These are phyloP conservation scores for Entamoeba moshkovskii DNA, from an alignment of 208 protist genomes.

Conservation along the genomic window DNA sequence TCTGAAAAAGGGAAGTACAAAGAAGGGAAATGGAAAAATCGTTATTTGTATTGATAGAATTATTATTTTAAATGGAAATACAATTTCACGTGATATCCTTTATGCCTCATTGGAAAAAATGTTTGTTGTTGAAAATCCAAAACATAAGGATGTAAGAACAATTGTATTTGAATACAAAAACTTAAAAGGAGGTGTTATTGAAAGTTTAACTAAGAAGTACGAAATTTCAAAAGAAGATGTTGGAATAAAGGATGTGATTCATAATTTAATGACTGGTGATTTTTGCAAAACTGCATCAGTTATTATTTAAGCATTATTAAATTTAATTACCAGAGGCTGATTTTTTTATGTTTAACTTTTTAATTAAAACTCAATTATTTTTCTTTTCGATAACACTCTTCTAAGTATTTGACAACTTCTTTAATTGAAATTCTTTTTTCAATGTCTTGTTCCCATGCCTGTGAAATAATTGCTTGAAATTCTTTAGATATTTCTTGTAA, in stretches of 20 bases:
- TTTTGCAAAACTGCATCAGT: too few species aligned
- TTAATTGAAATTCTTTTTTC: neutral
- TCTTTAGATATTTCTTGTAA: neutral
- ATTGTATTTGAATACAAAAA: neutral
- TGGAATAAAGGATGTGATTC: neutral
- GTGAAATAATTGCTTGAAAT: neutral
- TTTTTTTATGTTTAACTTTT: too few species aligned
- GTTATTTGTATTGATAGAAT: neutral
- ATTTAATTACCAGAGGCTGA: too few species aligned
- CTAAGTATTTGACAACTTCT: too few species aligned
- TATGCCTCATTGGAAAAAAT: neutral
- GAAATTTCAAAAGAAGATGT: neutral
- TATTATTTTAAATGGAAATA: neutral
- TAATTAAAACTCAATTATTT: too few species aligned
- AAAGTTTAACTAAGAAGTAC: neutral
- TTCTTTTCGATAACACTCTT: too few species aligned
- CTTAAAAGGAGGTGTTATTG: neutral
- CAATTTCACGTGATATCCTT: neutral
- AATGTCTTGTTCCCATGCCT: neutral
- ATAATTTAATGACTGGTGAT: neutral
- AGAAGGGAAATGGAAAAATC: neutral
- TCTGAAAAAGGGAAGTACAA: too few species aligned
- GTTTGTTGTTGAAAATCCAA: neutral
- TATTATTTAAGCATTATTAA: too few species aligned
- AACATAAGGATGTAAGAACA: neutral